Conservation (phyloP, 148 eudicot genomes). For the Rhododendron mucronatum region DNA sequence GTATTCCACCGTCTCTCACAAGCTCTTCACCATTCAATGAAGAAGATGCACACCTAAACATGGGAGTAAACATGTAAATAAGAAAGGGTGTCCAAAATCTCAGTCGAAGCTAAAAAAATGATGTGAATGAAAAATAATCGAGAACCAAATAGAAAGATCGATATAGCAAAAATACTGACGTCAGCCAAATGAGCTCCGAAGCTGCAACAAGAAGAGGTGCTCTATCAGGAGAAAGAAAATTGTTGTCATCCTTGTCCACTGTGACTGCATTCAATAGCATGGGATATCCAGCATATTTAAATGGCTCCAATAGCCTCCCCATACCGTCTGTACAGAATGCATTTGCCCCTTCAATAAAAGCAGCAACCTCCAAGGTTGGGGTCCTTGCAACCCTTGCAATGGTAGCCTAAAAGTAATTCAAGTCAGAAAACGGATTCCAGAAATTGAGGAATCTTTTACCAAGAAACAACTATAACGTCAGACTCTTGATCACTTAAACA, state of each 20-base stretch:
- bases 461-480: not conserved
- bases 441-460: constrained; percentile 1
- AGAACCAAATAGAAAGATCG: constrained; percentile 3
- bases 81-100: constrained; percentile 7
- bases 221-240: constrained; percentile 84
- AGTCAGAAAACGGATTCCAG: constrained; percentile 10
- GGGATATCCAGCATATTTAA: constrained; percentile 98
- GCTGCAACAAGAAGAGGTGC: constrained; percentile 93
- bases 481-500: not conserved
- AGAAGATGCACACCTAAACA: constrained; percentile 86
- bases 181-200: constrained; percentile 95
- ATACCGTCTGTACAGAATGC: constrained; percentile 86
- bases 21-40: constrained; percentile 97
- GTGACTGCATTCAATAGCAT: constrained; percentile 94
- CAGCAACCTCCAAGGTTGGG: constrained; percentile 91
- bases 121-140: not conserved
- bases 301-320: constrained; percentile 87
- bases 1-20: constrained; percentile 95
- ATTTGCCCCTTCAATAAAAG: constrained; percentile 91
- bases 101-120: not conserved
- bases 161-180: constrained; percentile 40
- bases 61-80: constrained; percentile 7
- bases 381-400: constrained; percentile 99
- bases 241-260: constrained; percentile 87
- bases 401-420: constrained; percentile 56